These are phyloP conservation scores for Chenopodium formosanum DNA, from an alignment of 148 eudicot genomes.

Conservation along the genomic window DNA sequence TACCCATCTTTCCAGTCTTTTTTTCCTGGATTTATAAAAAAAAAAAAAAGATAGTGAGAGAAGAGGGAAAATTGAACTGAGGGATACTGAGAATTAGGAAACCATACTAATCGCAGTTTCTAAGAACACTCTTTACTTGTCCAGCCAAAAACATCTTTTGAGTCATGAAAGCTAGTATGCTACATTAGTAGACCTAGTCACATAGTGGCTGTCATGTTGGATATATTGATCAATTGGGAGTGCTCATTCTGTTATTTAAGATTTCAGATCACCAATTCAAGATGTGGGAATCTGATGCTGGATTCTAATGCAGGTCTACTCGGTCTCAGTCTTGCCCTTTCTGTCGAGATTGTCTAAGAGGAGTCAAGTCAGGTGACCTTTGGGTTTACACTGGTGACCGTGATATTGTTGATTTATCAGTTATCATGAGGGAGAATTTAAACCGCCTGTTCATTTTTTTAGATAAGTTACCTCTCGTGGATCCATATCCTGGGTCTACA, in stretches of 20 bases:
- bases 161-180: not conserved
- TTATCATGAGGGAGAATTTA: slow-evolving; percentile 55
- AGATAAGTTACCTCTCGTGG: slow-evolving; percentile 61
- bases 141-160: not conserved
- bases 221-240: not conserved
- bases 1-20: not conserved
- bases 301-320: slow-evolving; percentile 38
- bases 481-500: slow-evolving; percentile 44
- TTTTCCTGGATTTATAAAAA: too few relatives aligned
- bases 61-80: not conserved
- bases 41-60: not conserved
- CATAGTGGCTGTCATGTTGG: not conserved
- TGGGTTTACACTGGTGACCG: slow-evolving; percentile 63
- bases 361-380: slow-evolving; percentile 71
- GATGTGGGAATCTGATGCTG: not conserved
- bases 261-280: not conserved
- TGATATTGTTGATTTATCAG: slow-evolving; percentile 51
- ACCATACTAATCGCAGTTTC: not conserved
- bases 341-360: slow-evolving; percentile 71
- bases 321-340: slow-evolving; percentile 87
- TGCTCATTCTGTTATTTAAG: not conserved
- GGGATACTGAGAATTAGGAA: not conserved
- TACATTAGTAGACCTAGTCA: not conserved
- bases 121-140: not conserved
- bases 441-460: slow-evolving; percentile 60